Conservation (phyloP, 1,284 basidiomycete genomes). For the Dichomitus squalens region DNA sequence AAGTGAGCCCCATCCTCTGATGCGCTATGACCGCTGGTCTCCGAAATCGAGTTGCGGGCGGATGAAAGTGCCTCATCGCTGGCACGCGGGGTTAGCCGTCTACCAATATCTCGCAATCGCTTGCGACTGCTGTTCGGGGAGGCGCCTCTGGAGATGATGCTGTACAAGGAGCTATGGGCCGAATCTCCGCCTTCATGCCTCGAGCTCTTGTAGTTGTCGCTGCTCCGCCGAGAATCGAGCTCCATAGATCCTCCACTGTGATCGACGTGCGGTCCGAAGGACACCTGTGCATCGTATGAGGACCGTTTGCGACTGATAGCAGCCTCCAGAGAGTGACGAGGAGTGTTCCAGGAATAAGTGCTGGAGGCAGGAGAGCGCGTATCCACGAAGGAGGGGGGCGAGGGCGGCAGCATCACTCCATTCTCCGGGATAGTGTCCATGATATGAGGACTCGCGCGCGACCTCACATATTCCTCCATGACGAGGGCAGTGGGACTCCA, state of each 20-base stretch:
- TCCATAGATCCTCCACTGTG: conserved; percentile 39
- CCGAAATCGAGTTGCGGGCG: conserved; percentile 49
- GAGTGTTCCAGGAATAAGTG: conserved; percentile 32
- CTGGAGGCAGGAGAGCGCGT: conserved; percentile 36
- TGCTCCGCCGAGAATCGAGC: conserved; percentile 44
- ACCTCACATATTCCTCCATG: conserved; percentile 61
- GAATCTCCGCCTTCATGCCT: conserved; percentile 38
- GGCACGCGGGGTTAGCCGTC: conserved; percentile 40
- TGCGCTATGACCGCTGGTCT: conserved; percentile 41
- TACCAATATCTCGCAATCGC: conserved; percentile 41
- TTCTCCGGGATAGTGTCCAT: conserved; percentile 52
- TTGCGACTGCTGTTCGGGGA: conserved; percentile 47
- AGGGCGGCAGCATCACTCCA: conserved; percentile 23
- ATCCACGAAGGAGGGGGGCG: conserved; percentile 36
- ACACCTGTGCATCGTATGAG: conserved; percentile 47
- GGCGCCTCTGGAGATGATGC: conserved; percentile 41
- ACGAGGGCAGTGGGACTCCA: conserved; percentile 71
- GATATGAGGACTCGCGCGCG: conserved; percentile 37
- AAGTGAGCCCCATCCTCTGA: conserved; percentile 31
- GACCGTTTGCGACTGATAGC: conserved; percentile 43
- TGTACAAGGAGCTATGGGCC: conserved; percentile 34
- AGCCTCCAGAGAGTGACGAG: conserved; percentile 44
- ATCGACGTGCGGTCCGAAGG: conserved; percentile 37
- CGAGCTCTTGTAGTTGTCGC: conserved; percentile 45
- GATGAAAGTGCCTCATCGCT: conserved; percentile 54